phyloP scores from a whole-genome alignment of 306 rosid species.

The Cucurbita maxima region DNA sequence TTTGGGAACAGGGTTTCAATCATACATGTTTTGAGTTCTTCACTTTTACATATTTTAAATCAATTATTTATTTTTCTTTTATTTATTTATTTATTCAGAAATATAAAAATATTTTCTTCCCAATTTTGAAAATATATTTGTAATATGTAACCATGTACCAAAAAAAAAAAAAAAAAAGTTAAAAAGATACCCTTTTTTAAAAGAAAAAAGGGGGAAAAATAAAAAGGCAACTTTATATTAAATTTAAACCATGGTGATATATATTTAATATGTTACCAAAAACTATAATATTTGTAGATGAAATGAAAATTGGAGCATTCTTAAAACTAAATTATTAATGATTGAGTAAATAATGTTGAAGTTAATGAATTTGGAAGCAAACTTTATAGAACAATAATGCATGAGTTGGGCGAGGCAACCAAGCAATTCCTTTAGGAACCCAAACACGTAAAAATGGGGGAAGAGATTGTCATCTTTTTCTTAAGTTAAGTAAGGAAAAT shows the following conservation, averaged over 20 bases:
- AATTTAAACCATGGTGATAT: too few species aligned
- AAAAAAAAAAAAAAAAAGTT: too few species aligned
- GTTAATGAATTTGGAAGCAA: not conserved
- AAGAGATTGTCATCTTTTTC: not conserved
- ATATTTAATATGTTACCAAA: too few species aligned
- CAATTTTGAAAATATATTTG: too few species aligned
- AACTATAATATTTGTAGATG: too few species aligned
- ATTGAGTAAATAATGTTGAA: not conserved
- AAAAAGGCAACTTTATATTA: too few species aligned
- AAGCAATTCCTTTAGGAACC: not conserved
- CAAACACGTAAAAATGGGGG: not conserved
- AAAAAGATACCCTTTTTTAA: too few species aligned
- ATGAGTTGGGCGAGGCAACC: not conserved
- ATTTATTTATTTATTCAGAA: too few species aligned
- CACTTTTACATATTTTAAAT: not conserved
- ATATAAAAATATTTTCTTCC: too few species aligned
- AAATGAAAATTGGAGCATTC: too few species aligned
- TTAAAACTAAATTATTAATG: not conserved
- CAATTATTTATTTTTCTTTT: not conserved
- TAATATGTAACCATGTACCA: too few species aligned
- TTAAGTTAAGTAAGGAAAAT: not conserved
- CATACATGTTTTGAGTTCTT: not conserved
- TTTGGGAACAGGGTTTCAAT: not conserved
- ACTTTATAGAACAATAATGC: not conserved
- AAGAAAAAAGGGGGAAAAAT: too few species aligned